Base-by-base conservation (phyloP, 164 flowering plant genomes). In the Stephania japonica region DNA sequence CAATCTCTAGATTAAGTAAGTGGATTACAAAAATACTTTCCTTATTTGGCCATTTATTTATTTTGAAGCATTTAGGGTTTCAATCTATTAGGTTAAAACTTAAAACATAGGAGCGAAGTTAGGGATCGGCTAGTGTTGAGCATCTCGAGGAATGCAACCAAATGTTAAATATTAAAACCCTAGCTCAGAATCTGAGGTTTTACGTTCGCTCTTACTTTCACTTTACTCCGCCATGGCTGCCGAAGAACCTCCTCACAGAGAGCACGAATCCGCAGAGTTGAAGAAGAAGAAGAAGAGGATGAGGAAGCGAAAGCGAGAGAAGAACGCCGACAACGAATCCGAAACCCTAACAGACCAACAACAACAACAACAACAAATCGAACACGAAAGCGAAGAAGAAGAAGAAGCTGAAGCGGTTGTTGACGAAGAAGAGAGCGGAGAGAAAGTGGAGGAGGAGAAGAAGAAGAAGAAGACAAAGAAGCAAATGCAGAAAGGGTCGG, bases 281-380 rank as follows among this genome's bases (percentile, higher is more conserved):
- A 75, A 75, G 81, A 73, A 66, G 79, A 75, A 53, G 68, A 82
- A 69, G 74, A 82, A 75, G 80, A 75, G 79, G 69, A 85, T 79
- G 79, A 76, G 83, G 61, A 77, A 71, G 56, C 79, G 80, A 59
- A n/a, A 18, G 63, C 18, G 63, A 64, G 27, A 72, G 19, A 73
- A 41, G 72, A 77, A 75, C 43, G 6, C 24, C 7, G 42, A 50
- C 43, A 56, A 38, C 23, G 18, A n/a, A 21, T 18, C 68, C 25
- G 50, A 59, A 59, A 24, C 56, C 18, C 24, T 25, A 2, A 61
- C 69, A n/a, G 68, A 71, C 41, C 65, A 47, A 7, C 6, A 16
- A 18, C 65, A 47, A 6, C 6, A 16, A 19, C 38, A 32, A 32
- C 65, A 47, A 7, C 6, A 16, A 19, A 56, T 56, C 18, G 62